Evolutionary conservation across 2,329 filamentous ascomycete genomes (phyloP).

Genomic region (Passalora sequoiae): DNA sequence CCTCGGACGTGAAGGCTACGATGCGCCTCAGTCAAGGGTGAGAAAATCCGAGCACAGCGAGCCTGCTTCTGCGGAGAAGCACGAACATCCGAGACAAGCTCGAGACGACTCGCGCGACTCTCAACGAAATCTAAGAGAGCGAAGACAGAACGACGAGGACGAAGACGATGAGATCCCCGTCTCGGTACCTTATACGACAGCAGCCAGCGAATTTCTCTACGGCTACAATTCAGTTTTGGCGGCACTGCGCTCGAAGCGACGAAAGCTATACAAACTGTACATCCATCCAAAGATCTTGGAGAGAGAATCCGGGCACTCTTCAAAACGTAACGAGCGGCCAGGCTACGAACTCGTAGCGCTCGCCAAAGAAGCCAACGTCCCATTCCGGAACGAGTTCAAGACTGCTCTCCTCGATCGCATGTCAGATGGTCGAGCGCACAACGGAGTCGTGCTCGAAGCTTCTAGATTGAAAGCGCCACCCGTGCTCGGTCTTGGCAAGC

Average conservation of each 20-base stretch:
- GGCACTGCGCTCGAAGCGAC: slow-evolving; percentile 62
- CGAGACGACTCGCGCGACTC: neutral
- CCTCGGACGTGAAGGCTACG: slow-evolving; percentile 3
- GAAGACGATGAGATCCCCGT: slow-evolving; percentile 33
- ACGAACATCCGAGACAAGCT: neutral
- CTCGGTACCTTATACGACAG: slow-evolving; percentile 66
- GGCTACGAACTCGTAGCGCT: slow-evolving; percentile 17
- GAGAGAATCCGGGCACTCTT: slow-evolving; percentile 7
- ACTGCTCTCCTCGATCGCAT: slow-evolving; percentile 64
- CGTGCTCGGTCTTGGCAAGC: slow-evolving; percentile 29
- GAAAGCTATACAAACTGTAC: slow-evolving; percentile 81
- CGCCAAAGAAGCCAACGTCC: slow-evolving; percentile 42
- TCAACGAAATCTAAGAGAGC: neutral
- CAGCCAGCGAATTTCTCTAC: slow-evolving; percentile 87
- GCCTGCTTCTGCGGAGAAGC: neutral
- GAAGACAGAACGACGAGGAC: slow-evolving; percentile 7
- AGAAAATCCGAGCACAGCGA: neutral
- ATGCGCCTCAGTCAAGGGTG: neutral
- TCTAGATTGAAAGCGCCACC: slow-evolving; percentile 66
- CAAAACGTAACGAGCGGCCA: slow-evolving; percentile 10
- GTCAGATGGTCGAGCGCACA: slow-evolving; percentile 77
- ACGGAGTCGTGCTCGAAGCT: slow-evolving; percentile 80
- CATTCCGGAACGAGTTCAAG: slow-evolving; percentile 54
- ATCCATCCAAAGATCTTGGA: slow-evolving; percentile 41
- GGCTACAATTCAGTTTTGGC: slow-evolving; percentile 76